Evolutionary conservation across 257 asterid genomes (phyloP).

Genomic region (Fraxinus americana): DNA sequence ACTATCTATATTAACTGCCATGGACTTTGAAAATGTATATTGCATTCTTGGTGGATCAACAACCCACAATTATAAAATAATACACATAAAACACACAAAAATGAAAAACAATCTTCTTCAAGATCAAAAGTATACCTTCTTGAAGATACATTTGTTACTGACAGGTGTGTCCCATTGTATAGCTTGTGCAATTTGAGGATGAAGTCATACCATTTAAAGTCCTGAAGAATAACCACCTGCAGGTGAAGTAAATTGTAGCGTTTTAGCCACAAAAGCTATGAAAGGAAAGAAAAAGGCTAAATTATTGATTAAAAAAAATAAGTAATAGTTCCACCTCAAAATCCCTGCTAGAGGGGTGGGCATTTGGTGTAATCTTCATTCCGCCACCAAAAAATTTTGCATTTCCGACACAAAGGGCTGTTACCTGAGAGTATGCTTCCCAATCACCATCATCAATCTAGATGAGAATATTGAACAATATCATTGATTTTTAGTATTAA

Average conservation of each 20-base stretch:
- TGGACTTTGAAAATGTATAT: not conserved
- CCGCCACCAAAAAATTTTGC: constrained; percentile 95
- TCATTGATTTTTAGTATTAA: not conserved
- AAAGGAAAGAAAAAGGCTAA: not conserved
- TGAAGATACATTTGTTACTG: constrained; percentile 73
- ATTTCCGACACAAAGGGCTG: constrained; percentile 90
- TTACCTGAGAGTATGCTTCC: constrained; percentile 77
- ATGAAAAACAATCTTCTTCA: constrained; percentile 18
- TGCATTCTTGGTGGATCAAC: not conserved
- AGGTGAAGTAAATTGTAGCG: constrained; percentile 18
- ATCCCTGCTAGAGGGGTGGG: constrained; percentile 60
- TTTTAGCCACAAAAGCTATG: constrained; percentile 1
- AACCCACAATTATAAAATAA: constrained; percentile 23
- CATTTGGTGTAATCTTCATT: constrained; percentile 90
- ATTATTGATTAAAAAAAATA: constrained; percentile 11
- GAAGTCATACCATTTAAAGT: constrained; percentile 86
- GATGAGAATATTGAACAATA: constrained; percentile 15
- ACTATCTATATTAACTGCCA: not conserved
- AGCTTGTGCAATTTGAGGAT: constrained; percentile 75
- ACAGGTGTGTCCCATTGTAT: constrained; percentile 80
- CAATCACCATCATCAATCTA: constrained; percentile 84
- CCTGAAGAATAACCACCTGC: constrained; percentile 83
- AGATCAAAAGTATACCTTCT: constrained; percentile 54
- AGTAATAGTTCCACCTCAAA: constrained; percentile 61
- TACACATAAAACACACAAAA: not conserved